Evolutionary conservation across 192 early-diverging fungal species (phyloP), one percentile per base, ranked within the genome.

Genomic region (Coemansia pectinata): DNA sequence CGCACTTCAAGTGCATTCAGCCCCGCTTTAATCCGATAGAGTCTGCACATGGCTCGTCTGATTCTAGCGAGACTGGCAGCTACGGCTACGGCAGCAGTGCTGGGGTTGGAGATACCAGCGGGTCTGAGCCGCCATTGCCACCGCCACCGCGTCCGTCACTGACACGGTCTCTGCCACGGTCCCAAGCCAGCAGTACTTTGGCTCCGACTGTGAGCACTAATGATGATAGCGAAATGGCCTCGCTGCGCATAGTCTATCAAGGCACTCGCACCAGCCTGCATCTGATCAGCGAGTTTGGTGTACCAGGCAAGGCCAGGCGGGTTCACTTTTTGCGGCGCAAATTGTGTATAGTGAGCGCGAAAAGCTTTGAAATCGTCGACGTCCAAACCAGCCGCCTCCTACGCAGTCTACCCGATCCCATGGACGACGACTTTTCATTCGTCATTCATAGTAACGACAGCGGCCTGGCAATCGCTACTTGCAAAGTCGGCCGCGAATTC

Each of bases 331-430:
- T 96, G 65, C 91, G 90, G 34, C 92, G 90, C 39, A 92, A 91
- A 58, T 83, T 98, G 29, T 95, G 91, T 77, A 89, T 98, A 8
- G 95, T 94, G 33, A 92, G 93, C 71, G 77, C 86, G 19, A 92
- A 93, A 70, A 92, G 94, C n/a, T 96, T 98, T 75, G 95, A 98
- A 69, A 86, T 98, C 66, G 93, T 98, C n/a, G 92, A 97, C 72
- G 80, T 83, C 9, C 77, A 75, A 33, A 73, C 67, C 39, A 72
- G 69, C 23, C 67, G 71, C 4, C 55, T 76, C 31, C 60, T 78
- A 17, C 76, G 76, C 39, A 73, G 63, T 29, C 52, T 83, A 12
- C 81, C 81, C 1, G 77, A 78, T 15, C 72, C 72, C 23, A 65
- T 83, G 38, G 81, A 83, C 64, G 76, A 77, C 50, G 81, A 83